Evolutionary conservation across 2,329 filamentous ascomycete genomes (phyloP).

Genomic region (Fusarium foetens): DNA sequence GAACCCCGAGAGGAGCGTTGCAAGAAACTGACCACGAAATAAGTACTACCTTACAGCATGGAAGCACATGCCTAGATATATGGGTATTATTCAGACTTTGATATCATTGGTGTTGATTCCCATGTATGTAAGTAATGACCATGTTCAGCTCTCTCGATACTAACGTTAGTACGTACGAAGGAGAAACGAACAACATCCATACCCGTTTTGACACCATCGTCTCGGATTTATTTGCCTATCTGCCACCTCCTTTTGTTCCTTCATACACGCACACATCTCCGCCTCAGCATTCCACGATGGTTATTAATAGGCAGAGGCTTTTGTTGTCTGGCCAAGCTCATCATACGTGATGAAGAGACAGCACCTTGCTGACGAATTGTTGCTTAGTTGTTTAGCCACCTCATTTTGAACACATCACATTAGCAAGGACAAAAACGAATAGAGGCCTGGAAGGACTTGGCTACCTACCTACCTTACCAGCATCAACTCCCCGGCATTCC

Average conservation of each 20-base stretch:
- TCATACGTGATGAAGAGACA: neutral
- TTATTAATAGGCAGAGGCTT: neutral
- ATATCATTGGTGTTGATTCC: neutral
- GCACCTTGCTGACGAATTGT: conserved; percentile 17
- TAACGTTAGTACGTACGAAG: neutral
- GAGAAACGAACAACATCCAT: conserved; percentile 2
- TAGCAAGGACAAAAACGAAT: neutral
- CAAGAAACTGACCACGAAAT: neutral
- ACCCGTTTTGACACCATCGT: neutral
- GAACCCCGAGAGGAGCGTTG: neutral
- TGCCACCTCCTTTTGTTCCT: conserved; percentile 4
- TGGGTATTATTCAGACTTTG: neutral
- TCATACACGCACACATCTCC: neutral
- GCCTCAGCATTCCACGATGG: conserved; percentile 1
- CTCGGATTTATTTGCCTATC: neutral
- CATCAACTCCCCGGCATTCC: neutral
- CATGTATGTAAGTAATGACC: neutral
- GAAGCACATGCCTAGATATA: neutral
- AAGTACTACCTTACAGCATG: neutral
- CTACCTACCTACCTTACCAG: neutral
- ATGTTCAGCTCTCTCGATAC: neutral
- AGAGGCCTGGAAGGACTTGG: neutral
- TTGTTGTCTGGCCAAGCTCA: conserved; percentile 4
- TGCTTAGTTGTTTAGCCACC: neutral
- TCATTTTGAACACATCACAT: neutral